phyloP scores from a whole-genome alignment of 176 grass and related monocot species.

The Ensete ventricosum region DNA sequence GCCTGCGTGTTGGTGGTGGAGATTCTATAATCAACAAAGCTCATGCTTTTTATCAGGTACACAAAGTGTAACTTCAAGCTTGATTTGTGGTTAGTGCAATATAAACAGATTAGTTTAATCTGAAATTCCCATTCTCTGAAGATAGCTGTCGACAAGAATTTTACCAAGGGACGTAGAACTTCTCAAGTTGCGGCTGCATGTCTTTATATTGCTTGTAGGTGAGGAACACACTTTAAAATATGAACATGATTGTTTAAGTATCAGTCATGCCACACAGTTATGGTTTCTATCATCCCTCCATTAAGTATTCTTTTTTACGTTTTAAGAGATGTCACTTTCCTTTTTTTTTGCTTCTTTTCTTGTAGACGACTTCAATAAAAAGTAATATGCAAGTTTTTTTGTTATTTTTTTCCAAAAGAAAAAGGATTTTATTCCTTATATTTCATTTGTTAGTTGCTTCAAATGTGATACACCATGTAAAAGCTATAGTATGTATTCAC shows the following conservation, averaged over 20 bases:
- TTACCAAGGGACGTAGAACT: conserved; percentile 69
- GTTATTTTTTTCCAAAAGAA: too few relatives aligned
- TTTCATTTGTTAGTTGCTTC: too few relatives aligned
- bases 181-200: conserved; percentile 71
- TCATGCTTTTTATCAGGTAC: conserved; percentile 60
- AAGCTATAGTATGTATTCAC: too few relatives aligned
- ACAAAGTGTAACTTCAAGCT: background rate
- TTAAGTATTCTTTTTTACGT: background rate
- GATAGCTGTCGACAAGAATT: conserved; percentile 71
- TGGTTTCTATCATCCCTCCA: background rate
- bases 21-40: conserved; percentile 45
- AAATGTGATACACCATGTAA: too few relatives aligned
- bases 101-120: conserved; percentile 8
- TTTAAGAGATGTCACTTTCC: too few relatives aligned
- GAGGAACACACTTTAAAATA: background rate
- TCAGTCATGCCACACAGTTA: background rate
- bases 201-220: conserved; percentile 91
- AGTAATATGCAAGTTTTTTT: too few relatives aligned
- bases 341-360: too few relatives aligned
- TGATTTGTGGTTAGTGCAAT: conserved; percentile 14
- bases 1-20: conserved; percentile 55
- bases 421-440: too few relatives aligned
- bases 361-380: too few relatives aligned
- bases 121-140: conserved; percentile 35
- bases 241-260: background rate